Base-by-base conservation (phyloP, 1,284 basidiomycete genomes). In the Fistulinella staudtii region DNA sequence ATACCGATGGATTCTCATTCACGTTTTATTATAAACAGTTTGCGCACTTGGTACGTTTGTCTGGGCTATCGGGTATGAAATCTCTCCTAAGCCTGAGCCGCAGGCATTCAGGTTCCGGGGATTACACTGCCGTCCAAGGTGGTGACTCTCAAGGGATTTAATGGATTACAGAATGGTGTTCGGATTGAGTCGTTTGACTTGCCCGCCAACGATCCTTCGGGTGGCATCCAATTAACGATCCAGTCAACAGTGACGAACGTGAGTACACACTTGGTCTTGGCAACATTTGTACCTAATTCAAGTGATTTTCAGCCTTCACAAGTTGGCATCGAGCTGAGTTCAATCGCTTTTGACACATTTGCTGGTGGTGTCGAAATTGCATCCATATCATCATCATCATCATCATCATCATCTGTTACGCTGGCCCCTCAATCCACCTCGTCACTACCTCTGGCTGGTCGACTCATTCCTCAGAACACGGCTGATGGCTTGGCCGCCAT, bases 121-220 rank as follows among this genome's bases (percentile, higher is more conserved):
- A 75, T 89, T 46, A 61, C 67, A 7, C 69, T 86, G 29, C 61
- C 74, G 8, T 64, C 72, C 17, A 85, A 85, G 68, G 69, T 64
- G n/a, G 78, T 89, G 10, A 76, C 76, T 10, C 66, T 89, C 30
- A 82, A 82, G 52, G 87, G 85, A 30, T 79, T 89, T 68, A 83
- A 89, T 61, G 79, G 79, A 28, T 64, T 90, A 31, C 73, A 79
- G 62, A 72, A 72, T 42, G 79, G 78, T 18, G 84, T 89, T 22
- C 69, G 65, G 36, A 83, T 89, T 51, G 66, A 82, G 36, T 75
- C 77, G 3, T 90, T 89, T 58, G 83, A 89, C 61, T 63, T 90
- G 35, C 87, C 86, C 1, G 69, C 71, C 18, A 76, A 90, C 57
- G 85, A 89, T 53, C 82, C 84, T 2, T 76, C 74, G 3, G 88